Evolutionary conservation across 2,329 filamentous ascomycete genomes (phyloP).

Genomic region (Grosmannia penicillata): DNA sequence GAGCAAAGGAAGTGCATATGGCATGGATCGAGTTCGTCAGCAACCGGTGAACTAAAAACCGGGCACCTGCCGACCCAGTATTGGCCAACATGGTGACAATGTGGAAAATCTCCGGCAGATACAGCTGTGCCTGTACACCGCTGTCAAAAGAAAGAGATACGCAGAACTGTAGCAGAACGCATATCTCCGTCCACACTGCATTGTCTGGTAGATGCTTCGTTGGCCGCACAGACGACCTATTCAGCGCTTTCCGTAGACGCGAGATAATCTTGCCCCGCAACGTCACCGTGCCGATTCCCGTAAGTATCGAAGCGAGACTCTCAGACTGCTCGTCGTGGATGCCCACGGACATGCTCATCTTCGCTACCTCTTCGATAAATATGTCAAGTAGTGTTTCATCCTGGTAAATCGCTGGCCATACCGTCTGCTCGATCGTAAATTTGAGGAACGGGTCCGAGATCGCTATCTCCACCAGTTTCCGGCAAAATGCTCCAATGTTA

Average conservation of each 20-base stretch:
- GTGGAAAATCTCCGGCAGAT: slow-evolving; percentile 55
- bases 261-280: slow-evolving; percentile 51
- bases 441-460: slow-evolving; percentile 44
- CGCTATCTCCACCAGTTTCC: slow-evolving; percentile 52
- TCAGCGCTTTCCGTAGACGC: slow-evolving; percentile 50
- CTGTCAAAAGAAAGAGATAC: slow-evolving; percentile 53
- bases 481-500: slow-evolving; percentile 46
- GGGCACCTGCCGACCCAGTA: slow-evolving; percentile 41
- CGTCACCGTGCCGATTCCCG: slow-evolving; percentile 49
- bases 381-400: slow-evolving; percentile 53
- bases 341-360: slow-evolving; percentile 42
- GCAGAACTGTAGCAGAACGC: slow-evolving; percentile 50
- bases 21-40: slow-evolving; percentile 54
- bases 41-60: slow-evolving; percentile 45
- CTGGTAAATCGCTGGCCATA: slow-evolving; percentile 49
- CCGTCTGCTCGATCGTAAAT: slow-evolving; percentile 46
- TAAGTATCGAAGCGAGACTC: slow-evolving; percentile 45
- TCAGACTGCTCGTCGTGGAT: slow-evolving; percentile 44
- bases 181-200: slow-evolving; percentile 54
- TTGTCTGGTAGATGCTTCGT: slow-evolving; percentile 52
- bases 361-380: slow-evolving; percentile 52
- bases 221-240: slow-evolving; percentile 51
- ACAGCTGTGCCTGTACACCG: slow-evolving; percentile 51
- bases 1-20: slow-evolving; percentile 47
- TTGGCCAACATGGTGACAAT: slow-evolving; percentile 57